Base-by-base conservation (phyloP, 2,329 filamentous ascomycete species). In the Cryphonectria parasitica region DNA sequence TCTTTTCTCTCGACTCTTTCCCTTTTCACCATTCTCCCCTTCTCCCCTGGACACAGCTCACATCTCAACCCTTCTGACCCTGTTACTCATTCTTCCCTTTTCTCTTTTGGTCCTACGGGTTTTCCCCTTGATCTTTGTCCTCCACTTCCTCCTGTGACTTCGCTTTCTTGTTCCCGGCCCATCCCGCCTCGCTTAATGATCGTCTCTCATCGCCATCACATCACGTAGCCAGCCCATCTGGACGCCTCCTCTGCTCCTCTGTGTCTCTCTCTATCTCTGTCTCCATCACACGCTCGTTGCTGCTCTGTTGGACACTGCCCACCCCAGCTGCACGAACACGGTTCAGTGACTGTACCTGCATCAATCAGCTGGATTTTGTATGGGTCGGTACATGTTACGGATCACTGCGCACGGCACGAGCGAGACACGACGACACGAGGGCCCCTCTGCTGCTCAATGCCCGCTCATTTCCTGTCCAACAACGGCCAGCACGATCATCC, bases 311-410 rank as follows among this genome's bases (percentile, higher is more conserved):
- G 10, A 45, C 63, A 22, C 22, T 22, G 25, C 6, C 28, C 28
- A 49, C 45, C 45, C 45, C 45, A 49, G 28, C 41, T 13, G 31
- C 58, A 39, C 58, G 34, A 62, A 39, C 61, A 64, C 61, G 61
- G 39, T 45, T 45, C 61, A 45, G 61, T 64, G 61, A 64, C 61
- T 64, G 61, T 64, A 43, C 36, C 41, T 62, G 11, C 25, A 31
- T 64, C 43, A n/a, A 31, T 31, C 43, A n/a, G 3, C 41, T 52
- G 43, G 39, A 52, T 22, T 34, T 49, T 45, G 17, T 64, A 45
- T 43, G 62, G 41, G 39, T 49, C 25, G 39, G 28, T 45, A 49
- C 41, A 49, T 49, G 41, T 31, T 25, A 64, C 41, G 63, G 43
- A 49, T 31, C 61, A 52, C 25, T 45, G 63, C 63, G 25, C 25